phyloP scores from a whole-genome alignment of 768 basidiomycete species.

The Amanita polypyramis region DNA sequence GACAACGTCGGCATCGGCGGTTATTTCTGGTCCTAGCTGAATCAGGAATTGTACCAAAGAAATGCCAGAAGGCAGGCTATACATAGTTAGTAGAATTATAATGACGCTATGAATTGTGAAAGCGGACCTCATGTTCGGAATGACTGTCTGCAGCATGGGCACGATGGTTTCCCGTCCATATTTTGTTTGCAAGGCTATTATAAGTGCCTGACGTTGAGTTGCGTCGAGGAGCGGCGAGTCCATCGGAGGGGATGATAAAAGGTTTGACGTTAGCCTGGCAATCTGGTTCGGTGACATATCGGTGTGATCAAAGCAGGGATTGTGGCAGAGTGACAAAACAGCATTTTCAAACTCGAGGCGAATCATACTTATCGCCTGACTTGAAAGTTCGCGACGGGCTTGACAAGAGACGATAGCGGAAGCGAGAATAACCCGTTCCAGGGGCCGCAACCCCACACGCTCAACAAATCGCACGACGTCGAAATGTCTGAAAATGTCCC shows the following conservation, averaged over 20 bases:
- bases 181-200: constrained; percentile 67
- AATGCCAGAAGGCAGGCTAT: constrained; percentile 55
- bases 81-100: constrained; percentile 7
- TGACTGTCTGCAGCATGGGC: constrained; percentile 64
- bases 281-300: constrained; percentile 68
- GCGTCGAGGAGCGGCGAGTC: constrained; percentile 67
- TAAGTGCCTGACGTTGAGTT: constrained; percentile 63
- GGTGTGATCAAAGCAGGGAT: constrained; percentile 73
- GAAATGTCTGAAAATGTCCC: constrained; percentile 73
- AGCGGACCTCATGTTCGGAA: constrained; percentile 63
- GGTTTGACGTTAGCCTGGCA: constrained; percentile 70
- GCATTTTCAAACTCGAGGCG: constrained; percentile 76
- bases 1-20: constrained; percentile 60
- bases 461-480: constrained; percentile 78
- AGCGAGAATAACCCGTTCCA: constrained; percentile 71
- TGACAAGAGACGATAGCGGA: constrained; percentile 62
- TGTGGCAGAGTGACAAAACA: constrained; percentile 63
- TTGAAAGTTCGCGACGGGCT: constrained; percentile 42
- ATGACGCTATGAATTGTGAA: background rate
- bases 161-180: constrained; percentile 68
- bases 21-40: constrained; percentile 73
- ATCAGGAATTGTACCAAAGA: constrained; percentile 67
- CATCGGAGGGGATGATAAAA: constrained; percentile 59
- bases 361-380: constrained; percentile 59
- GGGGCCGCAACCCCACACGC: constrained; percentile 67